These are phyloP conservation scores for Leptodermis oblonga DNA, from an alignment of 257 asterid species.

Conservation along the genomic window DNA sequence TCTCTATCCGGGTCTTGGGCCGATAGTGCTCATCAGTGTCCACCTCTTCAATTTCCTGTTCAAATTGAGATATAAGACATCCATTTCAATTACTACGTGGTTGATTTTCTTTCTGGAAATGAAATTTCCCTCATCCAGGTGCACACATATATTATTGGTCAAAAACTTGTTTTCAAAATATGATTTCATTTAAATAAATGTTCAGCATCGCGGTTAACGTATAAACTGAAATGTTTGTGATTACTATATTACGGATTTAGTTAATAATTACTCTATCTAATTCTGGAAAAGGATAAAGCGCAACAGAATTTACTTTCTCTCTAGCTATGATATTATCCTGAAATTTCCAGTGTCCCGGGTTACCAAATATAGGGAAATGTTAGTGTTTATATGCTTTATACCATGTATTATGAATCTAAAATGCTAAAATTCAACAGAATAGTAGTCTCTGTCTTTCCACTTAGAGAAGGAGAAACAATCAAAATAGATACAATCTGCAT, in stretches of 20 bases:
- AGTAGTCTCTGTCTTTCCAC: not conserved
- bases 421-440: not conserved
- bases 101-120: not conserved
- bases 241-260: not conserved
- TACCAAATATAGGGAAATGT: not conserved
- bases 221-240: not conserved
- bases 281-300: not conserved
- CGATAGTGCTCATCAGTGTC: constrained; percentile 94
- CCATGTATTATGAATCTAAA: not conserved
- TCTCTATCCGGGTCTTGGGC: constrained; percentile 75
- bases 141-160: not conserved
- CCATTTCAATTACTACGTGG: constrained; percentile 1
- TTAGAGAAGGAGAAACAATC: not conserved
- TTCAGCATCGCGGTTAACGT: not conserved
- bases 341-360: too few species aligned
- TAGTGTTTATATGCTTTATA: not conserved
- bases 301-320: not conserved
- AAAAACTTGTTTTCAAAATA: not conserved
- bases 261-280: not conserved
- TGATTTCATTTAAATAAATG: not conserved
- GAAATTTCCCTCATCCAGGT: not conserved
- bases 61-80: constrained; percentile 13
- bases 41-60: constrained; percentile 91
- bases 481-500: not conserved
- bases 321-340: not conserved